Evolutionary conservation across 2,329 filamentous ascomycete genomes (phyloP), one percentile per base, ranked within the genome.

Genomic region (Juglanconis sp.): DNA sequence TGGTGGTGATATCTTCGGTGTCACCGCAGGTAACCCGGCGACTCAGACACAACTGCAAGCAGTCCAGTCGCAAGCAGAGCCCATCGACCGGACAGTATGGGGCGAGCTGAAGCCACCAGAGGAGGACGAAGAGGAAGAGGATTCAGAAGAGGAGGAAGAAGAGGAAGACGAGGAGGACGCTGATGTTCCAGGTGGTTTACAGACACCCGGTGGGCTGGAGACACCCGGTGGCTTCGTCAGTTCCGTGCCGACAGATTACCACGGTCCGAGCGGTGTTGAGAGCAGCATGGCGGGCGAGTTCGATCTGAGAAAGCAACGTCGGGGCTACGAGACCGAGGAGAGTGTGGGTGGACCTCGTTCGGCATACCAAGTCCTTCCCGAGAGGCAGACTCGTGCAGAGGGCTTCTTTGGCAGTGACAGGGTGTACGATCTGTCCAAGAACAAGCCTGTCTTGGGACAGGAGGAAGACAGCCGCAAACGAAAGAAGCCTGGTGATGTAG

Each of bases 361-460:
- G 30, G 92, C 95, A 15, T 96, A 95, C 74, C 92, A 92, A 24
- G 88, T 99, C 52, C 84, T 99, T 30, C 92, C 92, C 10, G 94
- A 99, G 76, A 90, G 90, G 60, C 88, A 94, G 71, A 88, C 93
- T 30, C 87, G 89, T 55, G 87, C 91, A 5, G 89, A 93, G 67
- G 95, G 95, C 50, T 98, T 99, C 84, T 98, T 99, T 72, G 95
- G 95, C 67, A 93, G 91, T 68, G 94, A 98, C 72, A 89, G 92
- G 70, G 90, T 90, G 15, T 99, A 99, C 76, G 93, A 99, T 75
- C 83, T 99, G 30, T 70, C 71, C 64, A 88, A 86, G 78, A 65
- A 79, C 78, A 36, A 73, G 63, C 89, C 90, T 1, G 84, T 96
- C 3, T 84, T 99, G 4, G 95, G 93, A 10, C 83, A 86, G 64